These are phyloP conservation scores for Russula lepida DNA, from an alignment of 768 basidiomycete species.

Conservation along the genomic window DNA sequence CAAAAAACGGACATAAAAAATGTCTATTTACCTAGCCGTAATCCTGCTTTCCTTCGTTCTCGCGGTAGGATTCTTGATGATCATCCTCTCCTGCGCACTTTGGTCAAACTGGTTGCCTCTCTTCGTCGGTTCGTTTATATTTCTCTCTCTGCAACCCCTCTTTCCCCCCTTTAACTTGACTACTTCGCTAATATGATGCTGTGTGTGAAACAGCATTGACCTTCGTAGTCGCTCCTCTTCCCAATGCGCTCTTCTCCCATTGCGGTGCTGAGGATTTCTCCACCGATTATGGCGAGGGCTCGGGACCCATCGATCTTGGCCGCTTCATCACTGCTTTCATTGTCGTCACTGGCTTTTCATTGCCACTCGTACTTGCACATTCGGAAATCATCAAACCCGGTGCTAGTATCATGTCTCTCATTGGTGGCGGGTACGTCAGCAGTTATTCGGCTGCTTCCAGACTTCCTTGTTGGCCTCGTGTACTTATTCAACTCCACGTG, in stretches of 20 bases:
- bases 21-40: slow-evolving; percentile 51
- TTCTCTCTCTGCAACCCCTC: not conserved
- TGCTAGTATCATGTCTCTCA: slow-evolving; percentile 90
- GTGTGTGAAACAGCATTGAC: slow-evolving; percentile 58
- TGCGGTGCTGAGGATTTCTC: slow-evolving; percentile 88
- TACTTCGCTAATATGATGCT: not conserved
- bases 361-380: slow-evolving; percentile 88
- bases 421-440: slow-evolving; percentile 74
- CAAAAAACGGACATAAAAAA: not conserved
- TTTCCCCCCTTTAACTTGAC: no score
- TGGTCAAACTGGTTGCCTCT: slow-evolving; percentile 97
- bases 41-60: slow-evolving; percentile 96
- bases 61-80: slow-evolving; percentile 93
- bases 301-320: slow-evolving; percentile 79
- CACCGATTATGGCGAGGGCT: slow-evolving; percentile 59
- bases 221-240: slow-evolving; percentile 92
- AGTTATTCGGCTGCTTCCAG: not conserved
- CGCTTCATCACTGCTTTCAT: slow-evolving; percentile 88
- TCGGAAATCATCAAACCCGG: slow-evolving; percentile 76
- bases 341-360: slow-evolving; percentile 88
- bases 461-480: not conserved
- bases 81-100: slow-evolving; percentile 94
- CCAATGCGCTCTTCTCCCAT: slow-evolving; percentile 90
- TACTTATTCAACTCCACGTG: not conserved
- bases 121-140: slow-evolving; percentile 61